phyloP scores from a whole-genome alignment of 257 asterid genomes.

The Solanum gracilifrons region DNA sequence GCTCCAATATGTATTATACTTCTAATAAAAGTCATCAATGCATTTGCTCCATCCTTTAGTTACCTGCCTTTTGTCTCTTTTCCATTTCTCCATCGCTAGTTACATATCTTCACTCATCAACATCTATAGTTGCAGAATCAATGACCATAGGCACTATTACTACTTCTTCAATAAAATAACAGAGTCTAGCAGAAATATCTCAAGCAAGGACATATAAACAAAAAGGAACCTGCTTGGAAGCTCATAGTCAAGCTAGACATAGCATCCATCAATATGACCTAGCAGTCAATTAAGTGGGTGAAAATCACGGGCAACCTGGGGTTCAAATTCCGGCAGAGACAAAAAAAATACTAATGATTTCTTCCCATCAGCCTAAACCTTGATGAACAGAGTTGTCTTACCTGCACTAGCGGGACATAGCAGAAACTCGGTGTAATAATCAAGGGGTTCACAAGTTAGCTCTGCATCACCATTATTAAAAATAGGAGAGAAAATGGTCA shows the following conservation, averaged over 20 bases:
- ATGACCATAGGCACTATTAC: not conserved
- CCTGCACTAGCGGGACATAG: not conserved
- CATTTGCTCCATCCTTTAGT: not conserved
- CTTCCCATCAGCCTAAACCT: not conserved
- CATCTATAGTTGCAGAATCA: not conserved
- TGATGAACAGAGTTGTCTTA: not conserved
- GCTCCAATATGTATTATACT: not conserved
- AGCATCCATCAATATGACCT: not conserved
- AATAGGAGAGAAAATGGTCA: not conserved
- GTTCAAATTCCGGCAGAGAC: not conserved
- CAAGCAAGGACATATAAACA: not conserved
- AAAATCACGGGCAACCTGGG: not conserved
- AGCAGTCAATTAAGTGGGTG: not conserved
- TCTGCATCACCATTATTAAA: not conserved
- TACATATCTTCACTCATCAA: not conserved
- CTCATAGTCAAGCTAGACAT: not conserved
- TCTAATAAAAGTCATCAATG: not conserved
- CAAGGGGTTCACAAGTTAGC: not conserved
- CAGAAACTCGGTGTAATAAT: not conserved
- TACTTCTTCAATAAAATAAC: not conserved
- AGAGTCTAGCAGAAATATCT: not conserved
- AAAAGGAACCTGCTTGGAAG: not conserved
- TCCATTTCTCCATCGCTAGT: not conserved
- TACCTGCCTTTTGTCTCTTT: not conserved
- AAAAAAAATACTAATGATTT: not conserved